phyloP scores from a whole-genome alignment of 225 moss, liverwort and hornwort species.

The Lunularia cruciata region DNA sequence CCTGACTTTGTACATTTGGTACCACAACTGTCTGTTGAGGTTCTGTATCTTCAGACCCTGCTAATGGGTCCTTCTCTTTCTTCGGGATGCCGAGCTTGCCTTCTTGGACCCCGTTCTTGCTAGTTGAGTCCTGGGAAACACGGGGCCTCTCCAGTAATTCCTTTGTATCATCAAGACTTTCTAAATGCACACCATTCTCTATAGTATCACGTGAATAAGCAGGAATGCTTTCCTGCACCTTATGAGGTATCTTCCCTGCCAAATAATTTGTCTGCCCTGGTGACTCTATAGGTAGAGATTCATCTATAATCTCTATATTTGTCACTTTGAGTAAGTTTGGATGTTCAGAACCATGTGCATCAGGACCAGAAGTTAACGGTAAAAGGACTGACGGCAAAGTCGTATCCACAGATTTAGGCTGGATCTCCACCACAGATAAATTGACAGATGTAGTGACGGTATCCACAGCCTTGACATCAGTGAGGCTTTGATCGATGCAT shows the following conservation, averaged over 20 bases:
- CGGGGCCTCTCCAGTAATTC: conserved; percentile 13
- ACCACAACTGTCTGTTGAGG: conserved; percentile 10
- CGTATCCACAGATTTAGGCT: no score
- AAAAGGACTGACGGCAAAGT: background rate
- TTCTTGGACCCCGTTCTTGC: background rate
- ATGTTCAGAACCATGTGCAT: background rate
- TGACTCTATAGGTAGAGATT: conserved; percentile 26
- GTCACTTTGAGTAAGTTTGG: conserved; percentile 17
- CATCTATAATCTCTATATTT: conserved; percentile 26
- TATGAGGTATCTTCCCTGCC: background rate
- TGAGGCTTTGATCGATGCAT: conserved; percentile 12
- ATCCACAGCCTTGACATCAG: background rate
- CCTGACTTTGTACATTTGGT: conserved; percentile 24
- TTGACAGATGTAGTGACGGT: background rate
- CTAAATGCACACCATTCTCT: conserved; percentile 8
- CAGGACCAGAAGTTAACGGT: background rate
- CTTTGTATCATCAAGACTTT: conserved; percentile 6
- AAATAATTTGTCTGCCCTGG: conserved; percentile 16
- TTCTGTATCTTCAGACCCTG: background rate
- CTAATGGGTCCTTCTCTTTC: background rate
- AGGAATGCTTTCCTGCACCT: background rate
- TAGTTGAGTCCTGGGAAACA: background rate
- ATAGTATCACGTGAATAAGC: conserved; percentile 5
- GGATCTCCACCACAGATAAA: no score
- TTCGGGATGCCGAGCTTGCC: conserved; percentile 1